A percentile compares a stretch with the other conserved stretches of the same genome.
These are phyloP conservation scores for Eucalyptus virginea DNA, from an alignment of 345 rosid species.

Conservation along the genomic window DNA sequence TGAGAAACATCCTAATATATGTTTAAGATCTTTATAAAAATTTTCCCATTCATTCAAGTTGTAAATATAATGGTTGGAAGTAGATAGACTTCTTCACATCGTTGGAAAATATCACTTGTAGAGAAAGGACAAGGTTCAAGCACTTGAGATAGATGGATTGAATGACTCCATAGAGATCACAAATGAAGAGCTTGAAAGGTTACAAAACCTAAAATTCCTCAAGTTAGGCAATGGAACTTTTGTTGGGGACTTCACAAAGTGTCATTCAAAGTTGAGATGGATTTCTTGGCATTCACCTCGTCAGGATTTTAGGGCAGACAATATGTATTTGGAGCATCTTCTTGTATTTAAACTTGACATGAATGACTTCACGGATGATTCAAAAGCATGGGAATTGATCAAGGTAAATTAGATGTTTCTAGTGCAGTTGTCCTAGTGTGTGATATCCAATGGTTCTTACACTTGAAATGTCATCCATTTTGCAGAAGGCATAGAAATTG, in stretches of 20 bases:
- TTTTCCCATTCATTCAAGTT: not conserved
- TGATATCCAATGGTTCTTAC: not conserved
- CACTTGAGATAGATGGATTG: not conserved
- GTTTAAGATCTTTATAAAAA: not conserved
- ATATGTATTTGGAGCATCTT: not conserved
- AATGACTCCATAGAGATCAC: not conserved
- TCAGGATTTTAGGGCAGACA: not conserved
- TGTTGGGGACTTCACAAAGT: not conserved
- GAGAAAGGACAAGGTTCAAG: not conserved
- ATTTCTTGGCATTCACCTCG: not conserved
- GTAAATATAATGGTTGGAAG: not conserved
- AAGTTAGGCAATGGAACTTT: not conserved
- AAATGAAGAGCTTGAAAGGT: not conserved
- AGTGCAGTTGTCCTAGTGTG: not conserved
- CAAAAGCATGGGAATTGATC: not conserved
- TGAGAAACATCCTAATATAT: not conserved
- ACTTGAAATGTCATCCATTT: not conserved
- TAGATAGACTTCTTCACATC: not conserved
- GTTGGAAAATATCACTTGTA: not conserved
- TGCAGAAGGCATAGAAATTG: not conserved
- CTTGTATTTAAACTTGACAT: not conserved
- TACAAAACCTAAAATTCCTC: not conserved
- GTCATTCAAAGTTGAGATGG: not conserved
- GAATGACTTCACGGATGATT: not conserved
- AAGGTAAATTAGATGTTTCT: not conserved